phyloP scores from a whole-genome alignment of 2,329 filamentous ascomycete species.

The Aspergillus quadrilineatus region DNA sequence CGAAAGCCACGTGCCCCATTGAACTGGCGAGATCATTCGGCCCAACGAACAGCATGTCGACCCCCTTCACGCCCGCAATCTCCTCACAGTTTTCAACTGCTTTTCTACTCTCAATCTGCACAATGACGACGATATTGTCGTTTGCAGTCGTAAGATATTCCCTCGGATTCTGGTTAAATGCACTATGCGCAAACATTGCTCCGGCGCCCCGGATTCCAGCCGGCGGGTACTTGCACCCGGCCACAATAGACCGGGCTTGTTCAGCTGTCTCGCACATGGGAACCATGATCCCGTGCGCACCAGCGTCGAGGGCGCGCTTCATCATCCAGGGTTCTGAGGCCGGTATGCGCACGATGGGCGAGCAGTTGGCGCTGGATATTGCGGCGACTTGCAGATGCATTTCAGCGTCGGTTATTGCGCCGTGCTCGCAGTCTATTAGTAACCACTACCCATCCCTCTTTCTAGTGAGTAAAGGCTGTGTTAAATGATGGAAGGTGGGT shows the following conservation, averaged over 20 bases:
- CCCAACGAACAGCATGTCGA: conserved; percentile 41
- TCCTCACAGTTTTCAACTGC: conserved; percentile 42
- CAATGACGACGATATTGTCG: not conserved
- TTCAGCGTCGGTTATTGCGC: conserved; percentile 19
- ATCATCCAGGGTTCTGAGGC: conserved; percentile 24
- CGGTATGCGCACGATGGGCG: conserved; percentile 26
- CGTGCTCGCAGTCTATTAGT: conserved; percentile 25
- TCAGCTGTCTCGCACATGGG: conserved; percentile 35
- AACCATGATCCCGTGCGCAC: conserved; percentile 29
- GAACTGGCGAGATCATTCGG: conserved; percentile 32
- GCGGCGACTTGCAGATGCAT: conserved; percentile 30
- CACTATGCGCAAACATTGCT: not conserved
- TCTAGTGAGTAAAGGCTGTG: not conserved
- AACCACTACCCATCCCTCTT: conserved; percentile 11
- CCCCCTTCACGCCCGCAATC: conserved; percentile 22
- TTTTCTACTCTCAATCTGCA: not conserved
- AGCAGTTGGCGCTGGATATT: conserved; percentile 29
- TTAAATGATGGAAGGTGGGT: not conserved
- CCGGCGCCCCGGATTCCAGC: conserved; percentile 29
- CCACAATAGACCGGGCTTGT: conserved; percentile 14
- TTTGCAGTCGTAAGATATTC: conserved; percentile 3
- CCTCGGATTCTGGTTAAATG: not conserved
- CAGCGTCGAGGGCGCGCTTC: conserved; percentile 29
- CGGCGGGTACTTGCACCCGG: conserved; percentile 26
- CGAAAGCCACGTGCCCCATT: not conserved